Conservation (phyloP, 306 rosid genomes). For the Oxytropis ochrocephala region DNA sequence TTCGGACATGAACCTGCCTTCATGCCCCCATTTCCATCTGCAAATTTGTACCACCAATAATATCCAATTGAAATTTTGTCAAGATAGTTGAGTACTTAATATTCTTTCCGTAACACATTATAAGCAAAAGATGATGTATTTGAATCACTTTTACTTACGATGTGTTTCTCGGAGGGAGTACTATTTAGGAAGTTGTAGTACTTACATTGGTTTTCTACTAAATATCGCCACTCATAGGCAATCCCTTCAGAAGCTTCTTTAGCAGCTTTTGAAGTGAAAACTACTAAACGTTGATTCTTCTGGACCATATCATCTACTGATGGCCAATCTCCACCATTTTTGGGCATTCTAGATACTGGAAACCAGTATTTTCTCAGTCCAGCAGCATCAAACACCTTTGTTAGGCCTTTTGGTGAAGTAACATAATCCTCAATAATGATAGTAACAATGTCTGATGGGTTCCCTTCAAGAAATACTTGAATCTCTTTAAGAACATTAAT, state of each 20-base stretch:
- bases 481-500: slow-evolving; percentile 68
- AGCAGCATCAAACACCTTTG: slow-evolving; percentile 84
- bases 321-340: slow-evolving; percentile 88
- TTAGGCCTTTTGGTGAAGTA: slow-evolving; percentile 74
- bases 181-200: background rate
- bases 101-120: too few relatives aligned
- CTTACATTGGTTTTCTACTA: slow-evolving; percentile 95
- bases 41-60: background rate
- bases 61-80: background rate
- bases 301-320: slow-evolving; percentile 61
- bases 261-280: slow-evolving; percentile 72
- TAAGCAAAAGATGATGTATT: too few relatives aligned
- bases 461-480: slow-evolving; percentile 63
- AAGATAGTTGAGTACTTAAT: too few relatives aligned
- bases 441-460: slow-evolving; percentile 78
- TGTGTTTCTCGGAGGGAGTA: too few relatives aligned
- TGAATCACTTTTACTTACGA: too few relatives aligned
- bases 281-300: slow-evolving; percentile 76
- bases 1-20: slow-evolving; percentile 60
- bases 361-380: slow-evolving; percentile 85
- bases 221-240: slow-evolving; percentile 80
- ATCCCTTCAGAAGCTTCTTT: slow-evolving; percentile 90
- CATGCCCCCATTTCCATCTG: slow-evolving; percentile 76
- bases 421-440: slow-evolving; percentile 90
- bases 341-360: slow-evolving; percentile 84